Evolutionary conservation across 2,329 filamentous ascomycete genomes (phyloP), one percentile per base, ranked within the genome.

Genomic region (Mariannaea elegans): DNA sequence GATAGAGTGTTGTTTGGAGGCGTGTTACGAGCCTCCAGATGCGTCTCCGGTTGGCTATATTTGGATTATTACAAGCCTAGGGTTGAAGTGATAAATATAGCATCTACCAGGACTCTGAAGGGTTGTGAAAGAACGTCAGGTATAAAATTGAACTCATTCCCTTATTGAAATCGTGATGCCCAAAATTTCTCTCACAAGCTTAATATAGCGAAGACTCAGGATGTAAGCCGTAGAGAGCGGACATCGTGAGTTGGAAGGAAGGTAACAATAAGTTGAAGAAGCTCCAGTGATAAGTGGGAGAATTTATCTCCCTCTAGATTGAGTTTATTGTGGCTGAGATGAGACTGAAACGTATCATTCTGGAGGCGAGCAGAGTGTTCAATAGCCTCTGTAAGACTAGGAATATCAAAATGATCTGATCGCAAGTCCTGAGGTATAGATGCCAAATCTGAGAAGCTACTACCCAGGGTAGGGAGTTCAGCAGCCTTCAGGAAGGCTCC

Each of bases 191-290:
- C 62, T 2, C 47, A 34, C 2, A 63, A 9, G 24, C 41, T 29
- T 21, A 65, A 19, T 0, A 13, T 57, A 2, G 58, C 62, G 14
- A 67, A 63, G 3, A 31, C 59, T 13, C 36, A 56, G 2, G 65
- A 67, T 1, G 64, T 45, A 3, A 61, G 62, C 3, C 65, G 56
- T 1, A 66, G 24, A n/a, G 62, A 66, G 3, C 23, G 54, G 1
- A 67, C 45, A 38, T 65, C 23, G 1, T 7, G 41, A 2, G 56
- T 44, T 2, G 62, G 48, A 3, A 66, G 54, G 14, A 63, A 16
- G 1, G n/a, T 51, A 2, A 44, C 23, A 13, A 65, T 57, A 1
- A 19, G 16, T 6, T 65, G 56, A 24, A 65, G 65, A 23, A 66
- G 39, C 34, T 67, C 65, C 0, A 51, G 44, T 4, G 65, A 41